These are phyloP conservation scores for Rachicladosporium sp. DNA, from an alignment of 2,329 filamentous ascomycete genomes.

Conservation along the genomic window DNA sequence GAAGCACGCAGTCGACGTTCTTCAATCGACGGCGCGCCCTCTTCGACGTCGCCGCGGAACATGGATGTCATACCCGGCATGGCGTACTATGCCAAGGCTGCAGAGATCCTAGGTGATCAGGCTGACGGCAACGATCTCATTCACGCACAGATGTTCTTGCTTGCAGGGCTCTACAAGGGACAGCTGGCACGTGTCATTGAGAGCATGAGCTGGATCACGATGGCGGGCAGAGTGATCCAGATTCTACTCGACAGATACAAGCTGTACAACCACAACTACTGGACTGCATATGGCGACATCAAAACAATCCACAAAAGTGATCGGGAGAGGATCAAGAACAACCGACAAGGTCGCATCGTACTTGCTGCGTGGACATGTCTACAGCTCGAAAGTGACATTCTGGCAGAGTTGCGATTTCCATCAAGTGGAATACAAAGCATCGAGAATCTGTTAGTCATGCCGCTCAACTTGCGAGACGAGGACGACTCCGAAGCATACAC, in stretches of 20 bases:
- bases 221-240: slow-evolving; percentile 49
- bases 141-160: slow-evolving; percentile 71
- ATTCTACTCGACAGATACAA: slow-evolving; percentile 64
- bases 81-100: slow-evolving; percentile 77
- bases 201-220: slow-evolving; percentile 60
- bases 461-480: slow-evolving; percentile 40
- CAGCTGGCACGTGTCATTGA: slow-evolving; percentile 79
- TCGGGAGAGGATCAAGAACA: slow-evolving; percentile 19
- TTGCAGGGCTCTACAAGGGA: slow-evolving; percentile 79
- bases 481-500: slow-evolving; percentile 14
- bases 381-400: slow-evolving; percentile 86
- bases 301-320: slow-evolving; percentile 18
- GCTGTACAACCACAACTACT: slow-evolving; percentile 24
- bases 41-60: slow-evolving; percentile 13
- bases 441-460: slow-evolving; percentile 53
- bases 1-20: slow-evolving; percentile 20
- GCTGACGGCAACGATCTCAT: slow-evolving; percentile 67
- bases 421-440: slow-evolving; percentile 47
- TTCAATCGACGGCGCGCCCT: slow-evolving; percentile 18
- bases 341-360: slow-evolving; percentile 30
- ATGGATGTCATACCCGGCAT: slow-evolving; percentile 79
- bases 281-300: slow-evolving; percentile 23
- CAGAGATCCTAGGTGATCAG: slow-evolving; percentile 73
- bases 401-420: slow-evolving; percentile 64
- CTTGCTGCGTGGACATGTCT: slow-evolving; percentile 87